Conservation (phyloP, 2,329 filamentous ascomycete genomes). For the Sporothrix curviconia region DNA sequence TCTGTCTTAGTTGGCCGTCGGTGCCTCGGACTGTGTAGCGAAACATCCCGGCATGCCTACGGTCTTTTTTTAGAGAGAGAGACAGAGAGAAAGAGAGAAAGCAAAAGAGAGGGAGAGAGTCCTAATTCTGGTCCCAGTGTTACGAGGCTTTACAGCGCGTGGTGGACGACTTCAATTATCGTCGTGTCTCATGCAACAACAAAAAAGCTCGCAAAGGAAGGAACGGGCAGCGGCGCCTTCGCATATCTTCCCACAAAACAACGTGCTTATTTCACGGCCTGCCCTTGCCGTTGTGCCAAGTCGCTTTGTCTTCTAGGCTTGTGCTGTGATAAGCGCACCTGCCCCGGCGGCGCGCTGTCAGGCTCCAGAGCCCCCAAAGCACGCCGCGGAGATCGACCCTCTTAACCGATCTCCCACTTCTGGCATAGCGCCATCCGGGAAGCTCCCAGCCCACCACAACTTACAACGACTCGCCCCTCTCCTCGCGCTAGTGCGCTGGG, state of each 20-base stretch:
- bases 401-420: constrained; percentile 6
- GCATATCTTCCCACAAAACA: neutral
- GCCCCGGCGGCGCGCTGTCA: neutral
- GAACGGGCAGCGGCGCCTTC: neutral
- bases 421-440: constrained; percentile 6
- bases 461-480: no score
- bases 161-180: no score
- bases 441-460: neutral
- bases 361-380: neutral
- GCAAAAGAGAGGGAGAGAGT: neutral
- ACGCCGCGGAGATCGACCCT: constrained; percentile 4
- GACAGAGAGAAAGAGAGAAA: no score
- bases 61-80: no score
- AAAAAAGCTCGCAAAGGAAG: constrained; percentile 1
- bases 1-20: neutral
- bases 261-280: neutral
- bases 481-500: neutral
- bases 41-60: neutral
- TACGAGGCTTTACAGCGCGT: no score
- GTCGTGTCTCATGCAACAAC: no score
- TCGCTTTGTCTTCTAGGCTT: neutral
- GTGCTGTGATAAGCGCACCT: neutral
- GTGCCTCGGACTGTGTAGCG: neutral
- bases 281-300: neutral
- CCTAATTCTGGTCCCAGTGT: no score